Evolutionary conservation across 768 basidiomycete genomes (phyloP).

Genomic region (Lactifluus rugatus): DNA sequence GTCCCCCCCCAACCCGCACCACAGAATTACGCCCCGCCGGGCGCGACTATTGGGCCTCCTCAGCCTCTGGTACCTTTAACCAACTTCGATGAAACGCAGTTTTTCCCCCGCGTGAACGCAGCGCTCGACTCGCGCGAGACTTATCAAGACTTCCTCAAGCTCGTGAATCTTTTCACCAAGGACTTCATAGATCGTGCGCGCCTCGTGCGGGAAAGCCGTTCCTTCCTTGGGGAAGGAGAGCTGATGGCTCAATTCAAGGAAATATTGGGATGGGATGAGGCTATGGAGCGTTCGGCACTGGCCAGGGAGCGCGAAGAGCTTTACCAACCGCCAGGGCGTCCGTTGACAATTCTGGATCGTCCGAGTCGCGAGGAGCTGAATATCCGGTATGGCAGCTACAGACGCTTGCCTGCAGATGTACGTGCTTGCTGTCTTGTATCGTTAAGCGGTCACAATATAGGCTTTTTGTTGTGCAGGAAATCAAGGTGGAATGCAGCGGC

Average conservation of each 20-base stretch:
- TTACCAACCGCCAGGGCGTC: constrained; percentile 19
- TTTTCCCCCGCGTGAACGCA: constrained; percentile 86
- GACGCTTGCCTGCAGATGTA: constrained; percentile 71
- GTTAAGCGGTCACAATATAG: constrained; percentile 3
- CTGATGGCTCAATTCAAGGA: constrained; percentile 74
- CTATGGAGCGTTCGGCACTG: constrained; percentile 33
- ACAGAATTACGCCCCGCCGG: neutral
- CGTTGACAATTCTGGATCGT: constrained; percentile 24
- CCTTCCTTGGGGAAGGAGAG: constrained; percentile 67
- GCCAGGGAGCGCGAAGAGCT: constrained; percentile 26
- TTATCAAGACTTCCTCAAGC: constrained; percentile 90
- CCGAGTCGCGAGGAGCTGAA: constrained; percentile 59
- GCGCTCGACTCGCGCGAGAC: constrained; percentile 62
- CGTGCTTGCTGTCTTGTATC: constrained; percentile 27
- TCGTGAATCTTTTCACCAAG: constrained; percentile 91
- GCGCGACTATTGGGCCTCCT: constrained; percentile 4
- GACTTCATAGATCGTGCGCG: constrained; percentile 83
- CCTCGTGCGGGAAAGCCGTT: constrained; percentile 68
- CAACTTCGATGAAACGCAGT: constrained; percentile 54
- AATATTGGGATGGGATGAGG: constrained; percentile 82
- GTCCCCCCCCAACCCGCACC: constrained; percentile 7
- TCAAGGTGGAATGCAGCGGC: constrained; percentile 82
- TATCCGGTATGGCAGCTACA: constrained; percentile 80
- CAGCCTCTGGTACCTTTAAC: constrained; percentile 19
- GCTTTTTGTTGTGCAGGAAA: constrained; percentile 48